These are phyloP conservation scores for Termitomyces sp. DNA, from an alignment of 768 basidiomycete genomes.

Conservation along the genomic window DNA sequence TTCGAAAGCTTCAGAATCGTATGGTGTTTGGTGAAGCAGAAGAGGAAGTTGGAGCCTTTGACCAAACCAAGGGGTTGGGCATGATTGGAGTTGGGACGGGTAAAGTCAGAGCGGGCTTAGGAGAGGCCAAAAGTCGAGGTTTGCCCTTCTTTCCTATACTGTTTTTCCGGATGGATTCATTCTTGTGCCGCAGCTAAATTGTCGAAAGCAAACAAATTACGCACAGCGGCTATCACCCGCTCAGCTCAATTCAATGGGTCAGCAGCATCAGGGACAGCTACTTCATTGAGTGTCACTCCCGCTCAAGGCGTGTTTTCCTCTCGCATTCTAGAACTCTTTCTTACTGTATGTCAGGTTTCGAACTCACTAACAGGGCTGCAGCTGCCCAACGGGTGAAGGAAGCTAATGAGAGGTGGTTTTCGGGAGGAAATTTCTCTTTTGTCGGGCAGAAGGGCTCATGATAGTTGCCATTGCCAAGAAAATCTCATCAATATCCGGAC, in stretches of 20 bases:
- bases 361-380: conserved; percentile 89
- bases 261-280: conserved; percentile 77
- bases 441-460: conserved; percentile 46
- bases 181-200: conserved; percentile 67
- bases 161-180: background rate
- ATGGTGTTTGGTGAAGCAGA: conserved; percentile 95
- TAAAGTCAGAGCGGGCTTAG: conserved; percentile 82
- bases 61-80: conserved; percentile 96
- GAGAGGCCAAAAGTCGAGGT: conserved; percentile 92
- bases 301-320: conserved; percentile 66
- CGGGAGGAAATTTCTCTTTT: conserved; percentile 78
- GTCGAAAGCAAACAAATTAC: conserved; percentile 89
- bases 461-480: background rate
- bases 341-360: conserved; percentile 59
- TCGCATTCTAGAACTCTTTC: background rate
- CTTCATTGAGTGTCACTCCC: conserved; percentile 90
- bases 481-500: background rate
- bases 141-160: conserved; percentile 17
- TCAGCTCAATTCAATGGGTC: conserved; percentile 51
- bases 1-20: conserved; percentile 95
- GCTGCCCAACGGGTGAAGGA: conserved; percentile 86
- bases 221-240: conserved; percentile 78
- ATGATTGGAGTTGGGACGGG: conserved; percentile 91
- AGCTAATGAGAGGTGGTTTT: conserved; percentile 97
- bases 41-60: conserved; percentile 93